These are phyloP conservation scores for Penicillium sp. DNA, from an alignment of 2,329 filamentous ascomycete genomes.

Conservation along the genomic window DNA sequence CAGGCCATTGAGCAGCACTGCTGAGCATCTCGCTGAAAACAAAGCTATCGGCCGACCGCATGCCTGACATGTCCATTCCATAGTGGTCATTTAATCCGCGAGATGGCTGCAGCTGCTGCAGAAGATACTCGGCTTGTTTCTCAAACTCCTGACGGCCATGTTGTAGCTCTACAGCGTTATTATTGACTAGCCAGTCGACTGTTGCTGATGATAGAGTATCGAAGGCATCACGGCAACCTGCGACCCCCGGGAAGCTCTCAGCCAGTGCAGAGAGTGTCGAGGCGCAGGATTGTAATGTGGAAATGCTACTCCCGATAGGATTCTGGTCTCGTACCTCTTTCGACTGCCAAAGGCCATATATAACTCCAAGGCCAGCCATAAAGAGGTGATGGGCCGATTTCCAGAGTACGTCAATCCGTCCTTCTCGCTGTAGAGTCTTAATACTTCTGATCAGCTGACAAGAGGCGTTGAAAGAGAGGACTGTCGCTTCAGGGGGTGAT, in stretches of 20 bases:
- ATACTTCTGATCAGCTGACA: not conserved
- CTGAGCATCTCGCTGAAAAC: not conserved
- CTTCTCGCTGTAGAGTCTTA: slow-evolving; percentile 2
- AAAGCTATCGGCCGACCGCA: not conserved
- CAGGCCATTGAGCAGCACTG: slow-evolving; percentile 1
- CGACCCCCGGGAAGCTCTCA: slow-evolving; percentile 1
- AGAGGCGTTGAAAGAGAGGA: not conserved
- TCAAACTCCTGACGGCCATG: not conserved
- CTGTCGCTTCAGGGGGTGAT: not conserved
- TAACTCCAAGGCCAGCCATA: not conserved
- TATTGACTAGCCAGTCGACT: slow-evolving; percentile 1
- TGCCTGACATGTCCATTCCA: not conserved
- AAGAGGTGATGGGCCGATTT: not conserved
- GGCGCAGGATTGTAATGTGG: not conserved
- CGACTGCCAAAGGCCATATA: slow-evolving; percentile 2
- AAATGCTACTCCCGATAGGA: not conserved
- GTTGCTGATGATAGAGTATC: slow-evolving; percentile 1
- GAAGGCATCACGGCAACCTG: slow-evolving; percentile 1
- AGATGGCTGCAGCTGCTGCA: not conserved
- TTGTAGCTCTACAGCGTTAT: not conserved
- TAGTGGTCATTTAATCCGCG: not conserved
- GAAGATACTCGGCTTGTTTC: not conserved
- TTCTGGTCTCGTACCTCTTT: slow-evolving; percentile 1
- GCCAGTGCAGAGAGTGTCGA: slow-evolving; percentile 1
- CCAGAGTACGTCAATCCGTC: not conserved